phyloP scores from a whole-genome alignment of 148 eudicot genomes.

The Salicornia ramosissima region DNA sequence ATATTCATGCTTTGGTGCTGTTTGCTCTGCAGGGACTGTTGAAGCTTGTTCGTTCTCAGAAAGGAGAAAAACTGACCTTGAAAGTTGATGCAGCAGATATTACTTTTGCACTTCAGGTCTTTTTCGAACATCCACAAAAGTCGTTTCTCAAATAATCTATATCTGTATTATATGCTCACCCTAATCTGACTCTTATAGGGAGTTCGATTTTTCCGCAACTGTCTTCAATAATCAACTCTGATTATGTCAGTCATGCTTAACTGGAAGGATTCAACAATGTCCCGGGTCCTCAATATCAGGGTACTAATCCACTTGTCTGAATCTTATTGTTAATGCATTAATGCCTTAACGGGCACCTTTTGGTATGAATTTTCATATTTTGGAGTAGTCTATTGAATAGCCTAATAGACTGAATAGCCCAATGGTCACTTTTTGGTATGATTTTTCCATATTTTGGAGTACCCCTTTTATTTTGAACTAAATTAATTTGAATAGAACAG shows the following conservation, averaged over 20 bases:
- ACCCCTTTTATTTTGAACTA: too few relatives aligned
- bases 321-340: too few relatives aligned
- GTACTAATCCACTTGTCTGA: background rate
- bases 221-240: conserved; percentile 48
- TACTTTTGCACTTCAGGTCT: conserved; percentile 83
- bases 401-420: background rate
- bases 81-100: conserved; percentile 82
- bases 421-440: too few relatives aligned
- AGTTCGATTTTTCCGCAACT: conserved; percentile 88
- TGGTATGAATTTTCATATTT: background rate
- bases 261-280: background rate
- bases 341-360: too few relatives aligned
- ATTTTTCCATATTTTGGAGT: too few relatives aligned
- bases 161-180: background rate
- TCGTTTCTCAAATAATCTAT: background rate
- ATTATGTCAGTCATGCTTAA: background rate
- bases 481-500: too few relatives aligned
- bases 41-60: conserved; percentile 67
- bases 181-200: conserved; percentile 40
- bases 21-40: conserved; percentile 65
- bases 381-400: background rate
- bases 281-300: background rate
- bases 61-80: conserved; percentile 57
- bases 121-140: background rate
- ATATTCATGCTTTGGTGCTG: conserved; percentile 1